Evolutionary conservation across 2,329 filamentous ascomycete genomes (phyloP).

Genomic region (Pseudocercospora musae): DNA sequence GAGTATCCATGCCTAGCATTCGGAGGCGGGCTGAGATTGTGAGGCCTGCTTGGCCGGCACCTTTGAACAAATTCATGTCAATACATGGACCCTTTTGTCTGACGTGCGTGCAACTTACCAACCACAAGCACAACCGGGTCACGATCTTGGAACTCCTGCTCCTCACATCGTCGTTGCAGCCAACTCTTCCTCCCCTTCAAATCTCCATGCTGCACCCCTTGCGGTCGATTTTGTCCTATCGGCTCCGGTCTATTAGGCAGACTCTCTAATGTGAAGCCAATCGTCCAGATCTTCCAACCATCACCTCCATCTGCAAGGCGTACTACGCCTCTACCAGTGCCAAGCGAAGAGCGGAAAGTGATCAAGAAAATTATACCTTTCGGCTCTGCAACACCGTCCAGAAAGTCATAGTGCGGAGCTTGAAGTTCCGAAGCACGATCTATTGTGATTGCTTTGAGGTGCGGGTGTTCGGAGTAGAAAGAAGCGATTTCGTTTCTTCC

Average conservation of each 20-base stretch:
- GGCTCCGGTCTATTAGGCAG: background rate
- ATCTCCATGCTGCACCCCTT: background rate
- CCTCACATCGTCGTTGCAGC: background rate
- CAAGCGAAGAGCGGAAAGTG: background rate
- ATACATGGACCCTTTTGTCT: too few relatives aligned
- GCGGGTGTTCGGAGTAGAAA: slow-evolving; percentile 28
- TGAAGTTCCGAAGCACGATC: background rate
- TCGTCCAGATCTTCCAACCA: background rate
- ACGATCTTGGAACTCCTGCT: background rate
- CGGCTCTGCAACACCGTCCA: background rate
- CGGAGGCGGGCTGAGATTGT: background rate
- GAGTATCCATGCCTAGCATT: background rate
- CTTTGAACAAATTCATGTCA: background rate
- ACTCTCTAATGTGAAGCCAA: background rate
- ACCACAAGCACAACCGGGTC: background rate
- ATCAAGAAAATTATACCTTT: background rate
- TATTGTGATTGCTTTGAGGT: background rate
- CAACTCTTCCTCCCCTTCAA: background rate
- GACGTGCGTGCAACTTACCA: background rate
- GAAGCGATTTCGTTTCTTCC: slow-evolving; percentile 40
- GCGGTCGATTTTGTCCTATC: background rate
- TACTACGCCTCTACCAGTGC: background rate
- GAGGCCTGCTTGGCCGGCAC: background rate
- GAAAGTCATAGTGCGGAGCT: background rate
- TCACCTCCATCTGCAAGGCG: background rate